Evolutionary conservation across 2,329 filamentous ascomycete genomes (phyloP), one percentile per base, ranked within the genome.

Genomic region (Pseudocercospora musae): DNA sequence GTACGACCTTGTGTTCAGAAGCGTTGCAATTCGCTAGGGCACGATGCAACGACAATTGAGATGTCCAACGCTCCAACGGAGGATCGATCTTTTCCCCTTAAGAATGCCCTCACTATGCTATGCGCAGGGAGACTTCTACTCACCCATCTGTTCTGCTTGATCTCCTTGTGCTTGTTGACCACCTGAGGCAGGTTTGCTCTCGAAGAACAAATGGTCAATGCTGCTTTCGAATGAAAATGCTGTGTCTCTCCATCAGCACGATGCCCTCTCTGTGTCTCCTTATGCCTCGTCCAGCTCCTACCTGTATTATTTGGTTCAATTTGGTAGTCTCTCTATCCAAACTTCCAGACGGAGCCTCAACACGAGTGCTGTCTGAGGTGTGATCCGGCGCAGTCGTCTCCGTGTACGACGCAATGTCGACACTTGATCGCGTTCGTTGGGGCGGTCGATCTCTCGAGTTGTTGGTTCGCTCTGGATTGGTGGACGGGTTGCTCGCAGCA

Each of bases 261-360:
- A 44, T 33, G 49, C 18, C 21, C 8, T 11, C 33, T 29, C 7
- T 9, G 15, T 13, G 8, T 52, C 6, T 25, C 21, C 48, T 21
- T 15, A 11, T 11, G 7, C 15, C 21, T 52, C 10, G 3, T 29
- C 25, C 23, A 10, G 40, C 31, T 71, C 79, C 65, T 80, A 96
- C 92, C 85, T 95, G 91, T 71, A 97, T 88, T 73, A 98, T 95
- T 79, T 96, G 92, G 76, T 96, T 95, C 69, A 97, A 82, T 80
- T 95, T 95, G 84, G 86, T 75, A 89, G 79, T 86, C 68, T 94
- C 90, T 70, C 82, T 84, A 59, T 84, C 86, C 52, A 85, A 84
- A 25, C 62, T 63, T 27, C 64, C 60, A 15, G 66, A 49, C 21
- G 66, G 63, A 57, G 78, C 79, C 29, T 82, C 77, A 21, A 29